Evolutionary conservation across 805 yeast species (phyloP).

Genomic region (Candida vaughaniae): DNA sequence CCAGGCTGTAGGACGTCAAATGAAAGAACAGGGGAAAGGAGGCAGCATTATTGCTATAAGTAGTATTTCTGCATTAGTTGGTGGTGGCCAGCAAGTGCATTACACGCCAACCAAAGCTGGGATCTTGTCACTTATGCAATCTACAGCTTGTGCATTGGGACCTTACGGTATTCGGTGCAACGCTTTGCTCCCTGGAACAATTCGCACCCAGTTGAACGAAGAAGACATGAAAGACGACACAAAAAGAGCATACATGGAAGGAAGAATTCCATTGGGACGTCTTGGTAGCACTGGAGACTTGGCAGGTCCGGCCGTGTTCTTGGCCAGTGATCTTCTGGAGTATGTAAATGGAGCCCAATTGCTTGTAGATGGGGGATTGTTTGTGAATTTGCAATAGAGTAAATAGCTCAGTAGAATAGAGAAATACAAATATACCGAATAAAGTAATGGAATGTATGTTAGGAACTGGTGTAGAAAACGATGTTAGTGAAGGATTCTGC

Average conservation of each 20-base stretch:
- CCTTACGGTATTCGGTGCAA: slow-evolving; percentile 44
- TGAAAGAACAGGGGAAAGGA: slow-evolving; percentile 45
- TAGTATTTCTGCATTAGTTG: slow-evolving; percentile 44
- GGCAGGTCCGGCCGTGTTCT: slow-evolving; percentile 43
- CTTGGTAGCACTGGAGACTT: slow-evolving; percentile 37
- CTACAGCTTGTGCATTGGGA: slow-evolving; percentile 44
- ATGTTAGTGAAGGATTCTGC: no score
- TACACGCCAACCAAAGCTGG: slow-evolving; percentile 53
- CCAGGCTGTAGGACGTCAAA: slow-evolving; percentile 47
- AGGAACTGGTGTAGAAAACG: no score
- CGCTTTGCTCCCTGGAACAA: slow-evolving; percentile 47
- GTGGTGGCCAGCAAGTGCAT: slow-evolving; percentile 46
- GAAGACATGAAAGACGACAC: slow-evolving; percentile 38
- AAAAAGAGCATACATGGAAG: slow-evolving; percentile 37
- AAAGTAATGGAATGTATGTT: no score
- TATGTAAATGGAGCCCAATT: slow-evolving; percentile 44
- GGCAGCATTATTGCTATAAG: slow-evolving; percentile 48
- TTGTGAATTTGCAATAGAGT: slow-evolving; percentile 39
- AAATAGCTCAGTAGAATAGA: background rate
- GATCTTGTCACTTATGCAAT: slow-evolving; percentile 42
- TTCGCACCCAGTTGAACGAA: slow-evolving; percentile 41
- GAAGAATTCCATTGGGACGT: slow-evolving; percentile 40
- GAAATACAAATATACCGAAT: no score
- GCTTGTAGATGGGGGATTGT: slow-evolving; percentile 46
- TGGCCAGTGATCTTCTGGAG: slow-evolving; percentile 35